phyloP scores from a whole-genome alignment of 495 filamentous ascomycete species.

The Amniculicola lignicola region DNA sequence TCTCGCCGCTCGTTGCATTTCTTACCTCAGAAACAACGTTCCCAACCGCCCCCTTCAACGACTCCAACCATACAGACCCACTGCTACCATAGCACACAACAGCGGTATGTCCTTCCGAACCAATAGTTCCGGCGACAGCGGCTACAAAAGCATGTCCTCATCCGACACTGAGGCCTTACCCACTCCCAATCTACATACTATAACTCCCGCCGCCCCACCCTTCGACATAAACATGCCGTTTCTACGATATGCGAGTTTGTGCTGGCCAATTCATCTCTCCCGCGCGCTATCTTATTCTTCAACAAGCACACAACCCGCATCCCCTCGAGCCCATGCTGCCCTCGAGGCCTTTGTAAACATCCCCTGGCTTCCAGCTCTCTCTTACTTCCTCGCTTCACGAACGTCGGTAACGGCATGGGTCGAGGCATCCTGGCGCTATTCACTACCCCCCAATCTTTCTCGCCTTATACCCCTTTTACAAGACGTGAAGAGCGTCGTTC shows the following conservation, averaged over 20 bases:
- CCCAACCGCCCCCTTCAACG: constrained; percentile 20
- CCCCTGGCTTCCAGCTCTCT: constrained; percentile 22
- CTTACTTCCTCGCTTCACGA: constrained; percentile 23
- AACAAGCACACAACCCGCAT: neutral
- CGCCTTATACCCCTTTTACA: constrained; percentile 23
- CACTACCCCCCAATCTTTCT: constrained; percentile 24
- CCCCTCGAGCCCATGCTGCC: neutral
- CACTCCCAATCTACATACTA: neutral
- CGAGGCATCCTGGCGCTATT: constrained; percentile 30
- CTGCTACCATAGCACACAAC: neutral
- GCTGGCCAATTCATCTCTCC: constrained; percentile 30
- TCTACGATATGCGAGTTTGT: constrained; percentile 23
- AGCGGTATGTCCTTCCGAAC: constrained; percentile 24
- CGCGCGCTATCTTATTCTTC: constrained; percentile 16
- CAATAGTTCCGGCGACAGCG: constrained; percentile 21
- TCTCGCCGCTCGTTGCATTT: constrained; percentile 25
- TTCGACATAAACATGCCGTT: constrained; percentile 25
- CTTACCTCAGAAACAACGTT: constrained; percentile 24
- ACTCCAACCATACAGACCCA: constrained; percentile 7
- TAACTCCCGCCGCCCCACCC: neutral
- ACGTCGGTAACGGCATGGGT: constrained; percentile 24
- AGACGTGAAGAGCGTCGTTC: constrained; percentile 12
- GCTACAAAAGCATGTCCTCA: constrained; percentile 23
- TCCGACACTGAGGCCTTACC: constrained; percentile 9
- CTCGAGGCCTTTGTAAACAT: constrained; percentile 2